These are phyloP conservation scores for Diplodia sapinea DNA, from an alignment of 2,329 filamentous ascomycete genomes.

Conservation along the genomic window DNA sequence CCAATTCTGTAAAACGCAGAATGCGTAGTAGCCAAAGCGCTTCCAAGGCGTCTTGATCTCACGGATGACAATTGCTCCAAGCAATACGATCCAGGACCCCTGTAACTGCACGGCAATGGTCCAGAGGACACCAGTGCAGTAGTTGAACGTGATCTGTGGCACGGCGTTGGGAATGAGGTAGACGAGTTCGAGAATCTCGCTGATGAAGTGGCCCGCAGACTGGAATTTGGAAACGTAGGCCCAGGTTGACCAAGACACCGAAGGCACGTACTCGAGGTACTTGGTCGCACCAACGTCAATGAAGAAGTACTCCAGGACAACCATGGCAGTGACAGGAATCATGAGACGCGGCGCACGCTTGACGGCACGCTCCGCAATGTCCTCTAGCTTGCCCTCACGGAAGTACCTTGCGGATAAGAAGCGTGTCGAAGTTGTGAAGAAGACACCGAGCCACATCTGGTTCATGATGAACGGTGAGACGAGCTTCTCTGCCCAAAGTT, in stretches of 20 bases:
- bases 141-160: constrained; percentile 56
- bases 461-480: constrained; percentile 54
- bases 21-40: constrained; percentile 53
- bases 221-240: constrained; percentile 51
- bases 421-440: constrained; percentile 56
- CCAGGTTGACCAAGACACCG: constrained; percentile 56
- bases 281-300: constrained; percentile 52
- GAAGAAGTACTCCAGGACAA: constrained; percentile 55
- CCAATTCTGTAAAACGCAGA: constrained; percentile 54
- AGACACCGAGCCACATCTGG: constrained; percentile 56
- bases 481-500: constrained; percentile 51
- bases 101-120: constrained; percentile 58
- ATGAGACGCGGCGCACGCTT: constrained; percentile 54
- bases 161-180: constrained; percentile 57
- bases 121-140: constrained; percentile 58
- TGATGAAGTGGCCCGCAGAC: constrained; percentile 53
- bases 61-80: constrained; percentile 51
- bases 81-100: constrained; percentile 53
- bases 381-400: constrained; percentile 50
- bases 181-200: constrained; percentile 52
- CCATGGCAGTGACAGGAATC: constrained; percentile 54
- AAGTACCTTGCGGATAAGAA: constrained; percentile 54
- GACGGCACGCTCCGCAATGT: constrained; percentile 54
- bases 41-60: constrained; percentile 56
- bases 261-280: constrained; percentile 54